Percentiles rank a stretch among this genome's conserved stretches.
These are phyloP conservation scores for Biscogniauxia mediterranea DNA, from an alignment of 2,329 filamentous ascomycete genomes.

Conservation along the genomic window DNA sequence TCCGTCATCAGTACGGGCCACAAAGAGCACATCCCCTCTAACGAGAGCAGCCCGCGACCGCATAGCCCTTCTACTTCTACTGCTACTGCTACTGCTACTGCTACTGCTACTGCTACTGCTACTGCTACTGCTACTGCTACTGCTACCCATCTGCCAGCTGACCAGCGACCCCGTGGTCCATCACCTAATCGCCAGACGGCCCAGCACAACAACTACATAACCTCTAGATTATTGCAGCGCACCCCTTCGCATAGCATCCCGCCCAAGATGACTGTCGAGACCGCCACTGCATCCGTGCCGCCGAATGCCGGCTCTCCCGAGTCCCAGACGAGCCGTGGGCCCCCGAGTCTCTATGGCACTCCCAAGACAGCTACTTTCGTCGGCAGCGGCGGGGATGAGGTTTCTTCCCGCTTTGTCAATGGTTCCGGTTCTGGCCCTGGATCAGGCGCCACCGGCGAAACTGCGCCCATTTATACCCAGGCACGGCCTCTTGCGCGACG, in stretches of 20 bases:
- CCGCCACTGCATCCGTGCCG: slow-evolving; percentile 50
- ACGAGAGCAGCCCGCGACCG: slow-evolving; percentile 34
- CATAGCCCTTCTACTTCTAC: slow-evolving; percentile 27
- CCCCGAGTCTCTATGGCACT: slow-evolving; percentile 38
- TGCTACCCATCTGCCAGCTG: slow-evolving; percentile 21
- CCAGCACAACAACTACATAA: slow-evolving; percentile 64
- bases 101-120: too few species aligned
- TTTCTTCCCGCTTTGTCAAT: slow-evolving; percentile 61
- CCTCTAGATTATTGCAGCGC: slow-evolving; percentile 64
- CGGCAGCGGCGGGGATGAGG: slow-evolving; percentile 43
- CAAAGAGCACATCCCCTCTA: neutral
- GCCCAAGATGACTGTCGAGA: slow-evolving; percentile 63
- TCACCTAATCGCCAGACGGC: slow-evolving; percentile 41
- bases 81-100: too few species aligned
- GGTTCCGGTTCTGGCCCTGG: slow-evolving; percentile 43
- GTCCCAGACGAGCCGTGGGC: slow-evolving; percentile 38
- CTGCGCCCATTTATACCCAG: slow-evolving; percentile 34
- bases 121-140: too few species aligned
- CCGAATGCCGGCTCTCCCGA: slow-evolving; percentile 35
- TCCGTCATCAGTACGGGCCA: slow-evolving; percentile 51
- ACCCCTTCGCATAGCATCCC: slow-evolving; percentile 60
- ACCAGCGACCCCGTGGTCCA: slow-evolving; percentile 15
- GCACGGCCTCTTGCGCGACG: slow-evolving; percentile 27
- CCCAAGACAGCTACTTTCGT: slow-evolving; percentile 32
- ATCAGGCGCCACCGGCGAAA: slow-evolving; percentile 48